Evolutionary conservation across 2,329 filamentous ascomycete genomes (phyloP).

Genomic region (Alternaria rosae): DNA sequence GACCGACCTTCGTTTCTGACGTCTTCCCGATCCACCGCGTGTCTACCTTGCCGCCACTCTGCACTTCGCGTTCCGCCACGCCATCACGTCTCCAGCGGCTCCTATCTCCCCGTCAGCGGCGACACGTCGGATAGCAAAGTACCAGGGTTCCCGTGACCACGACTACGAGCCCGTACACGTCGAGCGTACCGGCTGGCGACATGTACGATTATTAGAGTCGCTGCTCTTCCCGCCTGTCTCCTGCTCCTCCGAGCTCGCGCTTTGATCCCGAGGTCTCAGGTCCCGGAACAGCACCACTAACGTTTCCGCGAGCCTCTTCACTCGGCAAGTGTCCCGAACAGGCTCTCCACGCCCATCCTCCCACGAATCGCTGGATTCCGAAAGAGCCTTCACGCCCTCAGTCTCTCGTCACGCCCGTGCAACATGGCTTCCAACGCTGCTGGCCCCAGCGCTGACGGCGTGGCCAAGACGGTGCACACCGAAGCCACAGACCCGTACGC

Average conservation of each 20-base stretch:
- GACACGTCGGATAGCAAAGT: constrained; percentile 8
- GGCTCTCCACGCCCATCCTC: neutral
- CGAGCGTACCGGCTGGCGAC: constrained; percentile 15
- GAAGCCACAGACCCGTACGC: constrained; percentile 42
- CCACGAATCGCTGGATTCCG: neutral
- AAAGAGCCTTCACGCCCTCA: neutral
- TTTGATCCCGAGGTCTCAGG: constrained; percentile 12
- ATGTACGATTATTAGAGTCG: constrained; percentile 17
- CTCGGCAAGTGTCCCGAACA: constrained; percentile 7
- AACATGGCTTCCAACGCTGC: constrained; percentile 40
- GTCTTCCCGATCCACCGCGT: neutral
- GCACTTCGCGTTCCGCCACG: neutral
- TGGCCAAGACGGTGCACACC: constrained; percentile 33
- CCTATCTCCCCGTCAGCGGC: constrained; percentile 11
- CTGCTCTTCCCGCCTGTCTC: constrained; percentile 8
- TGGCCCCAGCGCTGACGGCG: constrained; percentile 34
- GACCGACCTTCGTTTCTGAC: neutral
- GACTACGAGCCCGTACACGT: constrained; percentile 5
- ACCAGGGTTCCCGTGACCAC: constrained; percentile 1
- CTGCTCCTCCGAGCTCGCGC: constrained; percentile 17
- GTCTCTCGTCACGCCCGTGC: constrained; percentile 11
- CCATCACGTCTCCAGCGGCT: constrained; percentile 1
- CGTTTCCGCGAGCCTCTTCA: constrained; percentile 9
- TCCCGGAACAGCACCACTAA: constrained; percentile 14
- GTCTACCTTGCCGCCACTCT: neutral